Evolutionary conservation across 2,329 filamentous ascomycete species (phyloP), one percentile per base, ranked within the genome.

Genomic region (Stemphylium beticola): DNA sequence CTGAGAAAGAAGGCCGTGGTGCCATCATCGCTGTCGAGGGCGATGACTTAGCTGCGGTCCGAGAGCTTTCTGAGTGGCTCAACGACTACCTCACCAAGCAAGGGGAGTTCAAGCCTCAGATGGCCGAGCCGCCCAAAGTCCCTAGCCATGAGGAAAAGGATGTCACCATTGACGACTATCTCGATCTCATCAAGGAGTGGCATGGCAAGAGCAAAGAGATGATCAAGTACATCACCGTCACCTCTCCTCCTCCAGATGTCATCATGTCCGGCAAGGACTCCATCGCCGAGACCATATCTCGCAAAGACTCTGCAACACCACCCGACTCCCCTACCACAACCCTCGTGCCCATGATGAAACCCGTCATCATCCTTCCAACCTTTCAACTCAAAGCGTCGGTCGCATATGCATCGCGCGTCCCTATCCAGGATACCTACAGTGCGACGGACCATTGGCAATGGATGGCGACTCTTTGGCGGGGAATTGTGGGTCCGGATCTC

Each of bases 371-470:
- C 17, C 81, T 96, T 24, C 87, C 89, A 0, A 84, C 90, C 18
- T 97, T 92, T 75, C 91, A 92, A 57, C 84, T 97, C 36, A 89
- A 88, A 11, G 84, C 89, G 0, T 88, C 91, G 1, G 90, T 97
- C 71, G 80, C 82, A 42, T 93, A 89, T 72, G 90, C 92, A 1
- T 86, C 85, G 49, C 80, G 82, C 12, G 86, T 93, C 38, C 88
- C 90, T 1, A 92, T 96, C 62, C 79, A 82, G 15, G 92, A 96
- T 69, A 81, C 83, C 6, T 96, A 96, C 73, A 84, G 86, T 14
- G 87, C 90, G 0, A 83, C 90, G n/a, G 92, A 96, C 67, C 93
- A 98, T 77, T 98, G 93, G 92, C 90, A 96, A 74, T 98, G 93
- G 93, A 92, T 95, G 81, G 93, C 93, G 32, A 93, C 90, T 38